Conservation (phyloP, 1,139 yeast genomes). For the Candida dubliniensis region DNA sequence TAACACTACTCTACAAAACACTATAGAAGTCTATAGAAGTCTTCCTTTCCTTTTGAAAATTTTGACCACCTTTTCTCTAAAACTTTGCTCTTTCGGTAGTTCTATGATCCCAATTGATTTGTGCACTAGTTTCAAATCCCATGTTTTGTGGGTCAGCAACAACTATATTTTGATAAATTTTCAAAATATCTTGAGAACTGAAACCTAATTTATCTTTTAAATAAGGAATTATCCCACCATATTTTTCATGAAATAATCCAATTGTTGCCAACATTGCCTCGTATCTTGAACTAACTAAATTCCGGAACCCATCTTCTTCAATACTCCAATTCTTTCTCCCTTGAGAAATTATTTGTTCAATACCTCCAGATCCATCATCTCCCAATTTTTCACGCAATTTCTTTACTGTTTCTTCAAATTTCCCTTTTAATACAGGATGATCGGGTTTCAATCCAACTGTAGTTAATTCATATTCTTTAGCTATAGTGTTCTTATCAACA, state of each 20-base stretch:
- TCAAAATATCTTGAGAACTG: constrained; percentile 46
- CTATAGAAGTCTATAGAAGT: background rate
- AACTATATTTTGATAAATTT: constrained; percentile 48
- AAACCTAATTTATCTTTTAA: constrained; percentile 49
- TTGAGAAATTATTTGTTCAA: constrained; percentile 30
- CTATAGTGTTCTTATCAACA: constrained; percentile 63
- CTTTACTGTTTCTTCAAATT: constrained; percentile 31
- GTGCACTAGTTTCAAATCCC: constrained; percentile 20
- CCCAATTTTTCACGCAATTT: constrained; percentile 30
- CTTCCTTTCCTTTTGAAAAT: background rate
- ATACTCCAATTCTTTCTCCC: constrained; percentile 43
- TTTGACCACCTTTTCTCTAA: background rate
- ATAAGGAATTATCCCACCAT: constrained; percentile 60
- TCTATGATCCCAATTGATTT: constrained; percentile 30
- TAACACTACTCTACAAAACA: too few relatives aligned
- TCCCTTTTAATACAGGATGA: constrained; percentile 35
- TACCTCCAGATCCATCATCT: constrained; percentile 44
- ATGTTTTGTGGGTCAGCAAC: constrained; percentile 21
- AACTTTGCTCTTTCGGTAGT: constrained; percentile 14
- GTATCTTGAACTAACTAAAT: constrained; percentile 63
- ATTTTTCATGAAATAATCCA: constrained; percentile 47
- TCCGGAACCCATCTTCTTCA: constrained; percentile 51
- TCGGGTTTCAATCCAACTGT: constrained; percentile 62
- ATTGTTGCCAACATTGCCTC: constrained; percentile 74
- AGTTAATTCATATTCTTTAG: constrained; percentile 57